A percentile compares a stretch with the other conserved stretches of the same genome.
These are phyloP conservation scores for Acrodontium crateriforme DNA, from an alignment of 2,329 filamentous ascomycete genomes.

Conservation along the genomic window DNA sequence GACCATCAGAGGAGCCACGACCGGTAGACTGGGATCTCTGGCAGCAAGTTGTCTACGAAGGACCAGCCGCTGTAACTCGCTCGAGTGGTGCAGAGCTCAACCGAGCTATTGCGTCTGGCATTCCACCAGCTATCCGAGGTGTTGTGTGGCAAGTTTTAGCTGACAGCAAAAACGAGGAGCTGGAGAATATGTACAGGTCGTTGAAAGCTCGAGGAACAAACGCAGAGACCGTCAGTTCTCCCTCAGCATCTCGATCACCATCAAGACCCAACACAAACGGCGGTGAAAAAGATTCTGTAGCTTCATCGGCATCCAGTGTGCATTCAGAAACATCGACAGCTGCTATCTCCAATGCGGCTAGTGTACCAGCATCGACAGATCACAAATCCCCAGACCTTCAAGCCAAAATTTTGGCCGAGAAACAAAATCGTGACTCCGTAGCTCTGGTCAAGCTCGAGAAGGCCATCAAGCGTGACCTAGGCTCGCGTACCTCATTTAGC, in stretches of 20 bases:
- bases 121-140: constrained; percentile 88
- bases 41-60: constrained; percentile 92
- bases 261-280: constrained; percentile 36
- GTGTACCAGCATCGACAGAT: constrained; percentile 17
- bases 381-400: constrained; percentile 37
- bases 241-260: constrained; percentile 8
- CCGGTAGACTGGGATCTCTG: constrained; percentile 98
- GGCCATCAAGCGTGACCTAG: constrained; percentile 77
- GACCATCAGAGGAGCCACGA: constrained; percentile 54
- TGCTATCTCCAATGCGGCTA: constrained; percentile 33
- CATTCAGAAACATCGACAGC: constrained; percentile 62
- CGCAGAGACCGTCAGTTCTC: constrained; percentile 39
- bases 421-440: constrained; percentile 61
- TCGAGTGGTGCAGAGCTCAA: constrained; percentile 85
- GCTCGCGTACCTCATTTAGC: constrained; percentile 86
- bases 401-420: constrained; percentile 54
- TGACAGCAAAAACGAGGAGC: constrained; percentile 82
- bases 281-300: constrained; percentile 52
- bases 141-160: constrained; percentile 97
- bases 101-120: constrained; percentile 79
- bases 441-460: constrained; percentile 77
- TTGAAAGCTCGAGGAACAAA: constrained; percentile 68
- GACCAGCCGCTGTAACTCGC: constrained; percentile 72
- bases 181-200: constrained; percentile 77
- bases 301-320: constrained; percentile 73